Base-by-base conservation (phyloP, 169 alveolate species). In the Cryptosporidium sp. region DNA sequence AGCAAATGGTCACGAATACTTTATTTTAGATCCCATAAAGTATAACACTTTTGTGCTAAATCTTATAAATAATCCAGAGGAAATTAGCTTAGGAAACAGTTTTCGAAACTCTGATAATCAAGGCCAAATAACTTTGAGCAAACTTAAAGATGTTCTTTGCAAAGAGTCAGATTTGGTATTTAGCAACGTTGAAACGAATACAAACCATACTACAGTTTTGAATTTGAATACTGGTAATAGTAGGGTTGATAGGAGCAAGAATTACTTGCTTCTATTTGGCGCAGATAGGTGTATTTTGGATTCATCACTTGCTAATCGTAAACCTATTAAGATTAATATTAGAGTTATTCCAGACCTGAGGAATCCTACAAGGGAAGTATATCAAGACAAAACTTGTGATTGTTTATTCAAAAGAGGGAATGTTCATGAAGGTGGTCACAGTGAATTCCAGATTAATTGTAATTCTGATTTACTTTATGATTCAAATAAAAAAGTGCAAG, bases 261-360 rank as follows among this genome's bases (percentile, higher is more conserved):
- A 33, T 37, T 65, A 65, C 10, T 8, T 65, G 50, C 71, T 65
- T 65, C 21, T 65, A 41, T 23, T 73, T 33, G 33, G 41, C 6
- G 86, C 86, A 3, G 71, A 73, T 31, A 58, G 35, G 31, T 73
- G 86, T 59, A 73, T 73, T 52, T 59, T 73, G 10, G 71, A 73
- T 21, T 73, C 86, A 23, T 73, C 86, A 18, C n/a, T 45, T 50
- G n/a, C 21, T 2, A 21, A 23, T 18, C 0, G 29, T 21, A 35
- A 69, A 33, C 21, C 37, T 43, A 29, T 43, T 4, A 39, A 69
- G 26, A 50, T 69, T 69, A 12, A 16, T 21, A 26, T 45, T 41
- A 65, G 84, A 69, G 18, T 69, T 23, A 69, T 69, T 39, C 84
- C 58, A 39, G 26, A 43, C 35, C 21, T 55, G 67, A 8, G 0